Evolutionary conservation across 202 grass and related monocot genomes (phyloP), one percentile per base, ranked within the genome.

Genomic region (Schoenoplectus triqueter): DNA sequence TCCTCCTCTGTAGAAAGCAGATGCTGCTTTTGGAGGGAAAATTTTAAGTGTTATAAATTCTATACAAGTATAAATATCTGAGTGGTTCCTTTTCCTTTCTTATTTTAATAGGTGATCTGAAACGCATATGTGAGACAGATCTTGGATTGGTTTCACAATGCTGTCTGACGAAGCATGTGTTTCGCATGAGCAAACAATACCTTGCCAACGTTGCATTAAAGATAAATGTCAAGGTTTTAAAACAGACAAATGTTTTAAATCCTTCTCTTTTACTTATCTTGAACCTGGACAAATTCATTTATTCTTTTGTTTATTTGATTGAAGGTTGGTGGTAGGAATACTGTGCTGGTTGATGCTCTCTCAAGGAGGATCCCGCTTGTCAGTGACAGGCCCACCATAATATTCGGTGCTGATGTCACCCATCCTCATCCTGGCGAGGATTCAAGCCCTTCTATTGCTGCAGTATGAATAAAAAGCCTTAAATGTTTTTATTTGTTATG

Each of bases 391-490:
- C 94, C 94, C 51, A 94, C 94, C n/a, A 94, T 97, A 61, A 94
- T 97, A 90, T 97, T 97, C 19, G 94, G 94, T 1, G 94, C 94
- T 21, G 94, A 97, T 84, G 94, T 97, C 19, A 97, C 94, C 11
- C 94, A 97, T 84, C 94, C 94, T 86, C 94, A 94, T 82, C 94
- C 94, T 64, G 94, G 94, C 22, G 94, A 97, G 87, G 94, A 97
- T 76, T 89, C 84, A 60, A 97, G 94, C 75, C 94, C 94, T 59
- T 97, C 94, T 66, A 97, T 97, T 88, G 94, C 94, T 54, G 92
- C 94, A 14, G 94, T 97, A 86, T 87, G 88, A 59, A 80, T 66
- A 66, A 67, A 8, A 19, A 76, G 4, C 60, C 10, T n/a, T 71
- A 55, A 47, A 1, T 10, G 42, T 75, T 50, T 83, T 19, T 54